Evolutionary conservation across 1,139 yeast species (phyloP), one percentile per base, ranked within the genome.

Genomic region (Kodamaea anthophila): DNA sequence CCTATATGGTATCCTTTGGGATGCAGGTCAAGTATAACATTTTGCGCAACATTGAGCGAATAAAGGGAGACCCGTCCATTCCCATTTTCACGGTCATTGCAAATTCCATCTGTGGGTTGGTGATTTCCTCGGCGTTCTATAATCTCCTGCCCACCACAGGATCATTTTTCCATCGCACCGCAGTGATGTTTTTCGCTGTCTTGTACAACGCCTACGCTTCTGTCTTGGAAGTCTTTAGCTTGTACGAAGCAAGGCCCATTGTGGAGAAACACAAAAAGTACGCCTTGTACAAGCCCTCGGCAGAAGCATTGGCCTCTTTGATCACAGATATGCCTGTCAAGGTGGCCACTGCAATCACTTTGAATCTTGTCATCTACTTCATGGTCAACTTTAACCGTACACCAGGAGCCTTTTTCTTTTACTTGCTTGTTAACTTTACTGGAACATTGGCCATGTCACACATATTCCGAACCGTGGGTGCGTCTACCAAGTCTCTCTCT

Each of bases 161-260:
- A 8, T 70, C 82, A 2, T 79, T 83, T 52, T 81, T 71, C 48
- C 68, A 61, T 39, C 68, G 94, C 44, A 76, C 82, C 39, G 80
- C 88, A 13, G 70, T 82, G 14, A 56, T 85, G 62, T 85, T 83
- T 59, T 82, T 82, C 51, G 83, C 93, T 24, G 71, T 81, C 30
- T 63, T 84, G 45, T 82, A 79, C 58, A 82, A 83, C 51, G 85
- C 88, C n/a, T 78, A 84, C 54, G 65, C 83, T 11, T 80, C 87
- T 10, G 58, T 82, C 42, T 65, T 83, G 50, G 94, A 84, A 54
- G 75, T 84, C 41, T 70, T 80, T 58, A 59, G 82, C 6, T 55
- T 81, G 32, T 70, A 60, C 40, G 87, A 79, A 46, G 78, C 85
- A 8, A 74, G 94, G 47, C 78, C 84, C 2, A 74, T 84, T 39